Base-by-base conservation (phyloP, 1,284 basidiomycete species). In the Amylostereum areolatum region DNA sequence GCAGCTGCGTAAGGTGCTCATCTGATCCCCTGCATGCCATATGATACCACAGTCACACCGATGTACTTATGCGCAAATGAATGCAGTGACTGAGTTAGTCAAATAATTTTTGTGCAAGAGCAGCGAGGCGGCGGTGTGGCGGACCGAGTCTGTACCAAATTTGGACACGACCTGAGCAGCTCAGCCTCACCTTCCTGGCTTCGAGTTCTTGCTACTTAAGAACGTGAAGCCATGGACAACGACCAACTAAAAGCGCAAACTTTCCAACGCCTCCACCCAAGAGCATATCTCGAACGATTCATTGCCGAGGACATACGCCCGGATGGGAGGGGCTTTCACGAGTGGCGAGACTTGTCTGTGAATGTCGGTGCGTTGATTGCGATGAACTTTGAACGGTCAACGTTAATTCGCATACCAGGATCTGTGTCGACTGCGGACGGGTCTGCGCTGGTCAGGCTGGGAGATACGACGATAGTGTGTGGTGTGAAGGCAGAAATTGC, bases 401-500 rank as follows among this genome's bases (percentile, higher is more conserved):
- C 39, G 31, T 34, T 34, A 41, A 35, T 12, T 27, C 27, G 42
- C 28, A 12, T 37, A 4, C 10, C 49, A 83, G 90, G 89, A 48
- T 95, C 92, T 1, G 89, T 97, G 67, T 85, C 87, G 0, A 96
- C 93, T 0, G 92, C 94, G 0, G 78, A 94, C 57, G 92, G 93
- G 0, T 96, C 92, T 2, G 83, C 92, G 0, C 81, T 97, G 29
- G 89, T 97, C 9, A 75, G 90, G n/a, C 65, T 96, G 53, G 94
- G 94, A 27, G 80, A 90, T 49, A 96, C 94, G 9, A 95, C 91
- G 0, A 75, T 97, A 31, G 87, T 97, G 0, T 96, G 93, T 60
- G 94, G 94, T 2, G 81, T 97, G 57, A 96, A 96, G 63, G 92
- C 90, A n/a, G 92, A 97, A 68, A 86, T 94, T 39, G 85, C 92